These are phyloP conservation scores for Dictyostelium intermedium DNA, from an alignment of 78 protist species.

Conservation along the genomic window DNA sequence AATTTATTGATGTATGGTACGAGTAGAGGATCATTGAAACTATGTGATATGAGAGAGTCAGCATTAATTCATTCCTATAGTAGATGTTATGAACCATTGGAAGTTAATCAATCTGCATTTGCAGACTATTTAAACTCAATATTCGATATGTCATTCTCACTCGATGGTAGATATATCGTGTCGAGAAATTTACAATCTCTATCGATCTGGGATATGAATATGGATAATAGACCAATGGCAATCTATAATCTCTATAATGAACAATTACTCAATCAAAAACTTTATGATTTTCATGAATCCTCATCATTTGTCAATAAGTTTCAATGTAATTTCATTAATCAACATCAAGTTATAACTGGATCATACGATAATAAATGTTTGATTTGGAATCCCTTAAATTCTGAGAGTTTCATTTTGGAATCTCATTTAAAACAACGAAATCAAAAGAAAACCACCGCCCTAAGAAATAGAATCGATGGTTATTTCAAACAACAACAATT, in stretches of 20 bases:
- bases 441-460: background rate
- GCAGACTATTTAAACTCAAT: constrained; percentile 49
- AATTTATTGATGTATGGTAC: constrained; percentile 47
- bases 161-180: constrained; percentile 55
- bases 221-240: constrained; percentile 42
- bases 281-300: constrained; percentile 47
- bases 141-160: constrained; percentile 43
- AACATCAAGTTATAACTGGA: constrained; percentile 59
- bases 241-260: constrained; percentile 46
- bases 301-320: constrained; percentile 49
- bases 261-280: constrained; percentile 1
- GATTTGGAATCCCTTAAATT: constrained; percentile 73
- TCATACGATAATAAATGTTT: constrained; percentile 60
- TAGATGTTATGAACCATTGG: constrained; percentile 37
- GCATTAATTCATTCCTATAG: constrained; percentile 3
- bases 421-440: background rate
- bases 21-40: constrained; percentile 44
- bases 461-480: background rate
- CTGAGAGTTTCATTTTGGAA: constrained; percentile 47
- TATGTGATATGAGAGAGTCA: constrained; percentile 55
- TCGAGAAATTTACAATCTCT: constrained; percentile 48
- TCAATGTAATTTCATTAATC: constrained; percentile 62
- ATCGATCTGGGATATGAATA: constrained; percentile 64
- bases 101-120: constrained; percentile 24
- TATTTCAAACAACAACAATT: background rate